Evolutionary conservation across 441 rosid genomes (phyloP).

Genomic region (Populus trichocarpa): DNA sequence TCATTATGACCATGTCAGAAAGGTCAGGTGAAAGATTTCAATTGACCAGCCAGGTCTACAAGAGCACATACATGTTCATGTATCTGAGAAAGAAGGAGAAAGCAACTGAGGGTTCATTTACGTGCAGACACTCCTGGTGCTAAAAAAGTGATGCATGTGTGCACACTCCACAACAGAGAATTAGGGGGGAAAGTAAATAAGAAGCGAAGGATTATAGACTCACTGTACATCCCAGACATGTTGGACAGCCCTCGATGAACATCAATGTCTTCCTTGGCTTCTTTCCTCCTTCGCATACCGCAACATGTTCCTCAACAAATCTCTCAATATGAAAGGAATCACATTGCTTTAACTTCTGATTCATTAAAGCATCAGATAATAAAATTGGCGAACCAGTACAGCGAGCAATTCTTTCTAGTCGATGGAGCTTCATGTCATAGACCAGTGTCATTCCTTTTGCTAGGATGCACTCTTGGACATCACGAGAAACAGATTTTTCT

Average conservation of each 20-base stretch:
- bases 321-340: constrained; percentile 81
- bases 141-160: background rate
- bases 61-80: background rate
- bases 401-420: constrained; percentile 78
- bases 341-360: constrained; percentile 72
- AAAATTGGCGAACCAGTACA: constrained; percentile 78
- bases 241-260: constrained; percentile 90
- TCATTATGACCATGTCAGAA: background rate
- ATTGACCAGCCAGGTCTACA: background rate
- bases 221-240: constrained; percentile 85
- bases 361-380: constrained; percentile 48
- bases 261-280: constrained; percentile 81
- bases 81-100: background rate
- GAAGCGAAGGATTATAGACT: constrained; percentile 29
- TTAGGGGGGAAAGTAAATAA: background rate
- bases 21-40: background rate
- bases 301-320: constrained; percentile 77
- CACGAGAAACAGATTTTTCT: constrained; percentile 90
- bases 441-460: constrained; percentile 75
- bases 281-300: constrained; percentile 62
- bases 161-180: background rate
- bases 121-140: too few relatives aligned
- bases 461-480: constrained; percentile 73
- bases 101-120: background rate
- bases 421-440: constrained; percentile 92